A percentile compares a stretch with the other conserved stretches of the same genome.
These are phyloP conservation scores for Ramularia collo-cygni DNA, from an alignment of 2,329 filamentous ascomycete genomes.

Conservation along the genomic window DNA sequence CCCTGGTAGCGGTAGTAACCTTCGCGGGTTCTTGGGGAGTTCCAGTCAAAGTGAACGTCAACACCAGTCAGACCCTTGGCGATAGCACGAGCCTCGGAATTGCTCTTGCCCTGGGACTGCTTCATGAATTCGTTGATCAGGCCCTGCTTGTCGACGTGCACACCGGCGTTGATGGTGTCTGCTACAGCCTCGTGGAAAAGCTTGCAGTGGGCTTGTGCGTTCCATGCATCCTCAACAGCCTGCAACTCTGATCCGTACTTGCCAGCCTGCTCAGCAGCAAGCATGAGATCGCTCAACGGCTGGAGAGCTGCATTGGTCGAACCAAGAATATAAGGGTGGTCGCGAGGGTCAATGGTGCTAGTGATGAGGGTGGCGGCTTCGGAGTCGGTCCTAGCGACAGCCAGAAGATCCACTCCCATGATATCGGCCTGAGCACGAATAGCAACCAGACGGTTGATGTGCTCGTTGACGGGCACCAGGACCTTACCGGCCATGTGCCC, in stretches of 20 bases:
- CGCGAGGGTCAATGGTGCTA: slow-evolving; percentile 88
- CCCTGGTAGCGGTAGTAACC: slow-evolving; percentile 92
- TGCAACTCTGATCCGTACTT: slow-evolving; percentile 77
- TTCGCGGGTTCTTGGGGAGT: slow-evolving; percentile 83
- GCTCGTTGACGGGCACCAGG: slow-evolving; percentile 90
- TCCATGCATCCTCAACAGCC: slow-evolving; percentile 87
- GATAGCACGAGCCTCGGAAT: slow-evolving; percentile 70
- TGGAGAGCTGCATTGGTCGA: slow-evolving; percentile 77
- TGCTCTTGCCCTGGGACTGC: slow-evolving; percentile 74
- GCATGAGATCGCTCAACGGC: slow-evolving; percentile 85
- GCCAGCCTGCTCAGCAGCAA: slow-evolving; percentile 71
- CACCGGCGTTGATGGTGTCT: slow-evolving; percentile 67
- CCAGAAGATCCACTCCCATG: slow-evolving; percentile 86
- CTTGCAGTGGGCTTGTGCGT: slow-evolving; percentile 68
- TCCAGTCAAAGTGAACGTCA: slow-evolving; percentile 92
- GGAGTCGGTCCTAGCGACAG: slow-evolving; percentile 90
- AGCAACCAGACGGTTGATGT: slow-evolving; percentile 94
- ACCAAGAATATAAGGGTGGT: slow-evolving; percentile 90
- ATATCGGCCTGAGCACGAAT: slow-evolving; percentile 98
- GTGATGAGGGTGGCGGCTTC: slow-evolving; percentile 97
- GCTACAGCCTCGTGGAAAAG: slow-evolving; percentile 86
- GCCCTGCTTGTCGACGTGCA: slow-evolving; percentile 60
- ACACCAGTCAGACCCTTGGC: slow-evolving; percentile 69
- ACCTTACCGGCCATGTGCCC: slow-evolving; percentile 99
- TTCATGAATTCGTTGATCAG: slow-evolving; percentile 61